Base-by-base conservation (phyloP, 2,329 filamentous ascomycete genomes). In the Fusarium buxicola region DNA sequence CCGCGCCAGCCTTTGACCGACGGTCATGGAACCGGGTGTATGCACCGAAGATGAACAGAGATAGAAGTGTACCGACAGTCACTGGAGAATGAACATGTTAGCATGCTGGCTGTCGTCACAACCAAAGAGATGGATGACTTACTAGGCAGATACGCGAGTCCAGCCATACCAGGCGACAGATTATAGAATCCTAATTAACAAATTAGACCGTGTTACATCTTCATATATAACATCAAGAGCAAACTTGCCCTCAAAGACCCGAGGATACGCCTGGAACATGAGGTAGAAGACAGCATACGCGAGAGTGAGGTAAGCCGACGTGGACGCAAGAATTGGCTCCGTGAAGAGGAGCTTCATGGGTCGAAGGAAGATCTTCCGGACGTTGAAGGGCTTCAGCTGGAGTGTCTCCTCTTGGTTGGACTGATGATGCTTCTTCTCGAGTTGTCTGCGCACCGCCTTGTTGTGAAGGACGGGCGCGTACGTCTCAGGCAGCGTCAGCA, bases 221-320 rank as follows among this genome's bases (percentile, higher is more conserved):
- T 5, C 7, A 11, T 9, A 32, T 10, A 32, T 15, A 34, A 16
- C 10, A 24, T 15, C 10, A 12, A 18, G 5, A 21, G 16, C n/a
- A 13, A 12, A 46, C 41, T 18, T 44, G 63, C 70, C 62, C 65
- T 81, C 72, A 47, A 78, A 84, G 2, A 84, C 77, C 21, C 83
- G 82, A 0, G 81, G 81, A 65, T 81, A 84, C 5, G 82, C 82
- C 25, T 78, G 78, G 65, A 84, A 84, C 49, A 83, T 73, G 72
- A 84, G 81, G 62, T 84, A 85, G 27, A 84, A 74, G 7, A 81
- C 79, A 15, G 82, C 80, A 57, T 84, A 85, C 4, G 81, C 75
- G 49, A 85, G 78, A 2, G 82, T 78, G 59, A 84, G 77, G 64
- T 84, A 84, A 0, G 76, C 66, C 2, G 80, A 81, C 7, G 83